Conservation (phyloP, 345 rosid species). For the Lepidium africanum region DNA sequence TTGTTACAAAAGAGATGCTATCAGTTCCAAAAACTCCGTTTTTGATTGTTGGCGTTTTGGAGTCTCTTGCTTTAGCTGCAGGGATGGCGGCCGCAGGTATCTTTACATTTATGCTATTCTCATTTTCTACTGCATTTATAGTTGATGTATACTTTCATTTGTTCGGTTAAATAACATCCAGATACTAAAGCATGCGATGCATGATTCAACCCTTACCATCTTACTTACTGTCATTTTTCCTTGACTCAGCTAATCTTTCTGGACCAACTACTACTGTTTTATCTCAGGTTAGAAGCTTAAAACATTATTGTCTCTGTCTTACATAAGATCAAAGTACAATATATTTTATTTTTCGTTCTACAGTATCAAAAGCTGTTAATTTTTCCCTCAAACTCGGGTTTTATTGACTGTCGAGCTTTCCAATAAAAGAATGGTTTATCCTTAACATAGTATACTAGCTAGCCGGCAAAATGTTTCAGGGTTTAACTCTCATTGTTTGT, state of each 20-base stretch:
- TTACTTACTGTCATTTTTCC: constrained; percentile 18
- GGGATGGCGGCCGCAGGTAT: constrained; percentile 98
- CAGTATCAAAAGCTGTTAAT: not conserved
- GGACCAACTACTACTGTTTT: constrained; percentile 88
- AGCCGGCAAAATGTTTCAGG: not conserved
- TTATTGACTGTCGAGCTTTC: not conserved
- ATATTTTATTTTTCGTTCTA: not conserved
- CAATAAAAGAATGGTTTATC: not conserved
- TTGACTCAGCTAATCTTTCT: constrained; percentile 79
- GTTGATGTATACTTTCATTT: not conserved
- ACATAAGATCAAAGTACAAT: not conserved
- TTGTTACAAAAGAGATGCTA: constrained; percentile 89
- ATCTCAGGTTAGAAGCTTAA: constrained; percentile 63
- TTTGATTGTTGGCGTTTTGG: constrained; percentile 70
- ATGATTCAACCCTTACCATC: not conserved
- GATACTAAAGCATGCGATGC: not conserved
- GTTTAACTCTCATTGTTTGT: not conserved
- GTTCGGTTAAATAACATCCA: not conserved
- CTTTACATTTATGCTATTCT: not conserved
- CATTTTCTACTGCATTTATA: not conserved
- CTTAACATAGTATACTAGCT: not conserved
- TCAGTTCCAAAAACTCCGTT: constrained; percentile 76
- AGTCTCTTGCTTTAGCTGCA: constrained; percentile 83
- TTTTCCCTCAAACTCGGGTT: not conserved
- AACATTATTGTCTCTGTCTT: not conserved